Evolutionary conservation across 495 filamentous ascomycete species (phyloP), one percentile per base, ranked within the genome.

Genomic region (Penicillium canescens): DNA sequence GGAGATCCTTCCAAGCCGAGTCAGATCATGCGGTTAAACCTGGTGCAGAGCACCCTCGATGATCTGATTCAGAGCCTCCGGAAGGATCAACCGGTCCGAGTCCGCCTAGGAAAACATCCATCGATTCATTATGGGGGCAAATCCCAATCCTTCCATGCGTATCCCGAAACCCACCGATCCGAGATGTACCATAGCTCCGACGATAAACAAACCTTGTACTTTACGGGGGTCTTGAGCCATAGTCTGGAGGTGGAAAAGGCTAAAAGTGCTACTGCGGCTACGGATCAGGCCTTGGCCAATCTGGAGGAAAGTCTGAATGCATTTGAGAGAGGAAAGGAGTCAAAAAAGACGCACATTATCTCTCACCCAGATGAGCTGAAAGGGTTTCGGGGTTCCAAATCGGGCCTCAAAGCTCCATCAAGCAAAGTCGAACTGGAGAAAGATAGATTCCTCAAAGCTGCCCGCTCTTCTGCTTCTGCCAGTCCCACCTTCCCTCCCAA

Each of bases 11-110:
- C 66, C 36, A 76, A 73, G 54, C 65, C 66, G 18, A 56, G 65
- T 34, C 82, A 83, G 65, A 73, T 79, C 50, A 84, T 92, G 73
- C 85, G 85, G 54, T 68, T 92, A 52, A 82, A 80, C 23, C 68
- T 92, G 52, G 80, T 76, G 55, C 81, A 88, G 67, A 79, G 70
- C 51, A 78, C 85, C 31, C 80, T 91, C 54, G 82, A 89, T 61
- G 83, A 90, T 28, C 81, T 92, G 69, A 85, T 91, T 52, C 78
- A 82, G 56, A 83, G 78, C 59, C 79, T 88, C 18, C 79, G 82
- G 38, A 75, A 79, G 62, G 84, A 82, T 65, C 81, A 86, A 28
- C 79, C 84, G 52, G 81, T 79, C 61, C 66, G 73, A 61, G 61
- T 78, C 37, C 71, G 68, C 36, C 64, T 78, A 47, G 75, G 76